phyloP scores from a whole-genome alignment of 176 grass and related monocot genomes.

The Stipa capillata region DNA sequence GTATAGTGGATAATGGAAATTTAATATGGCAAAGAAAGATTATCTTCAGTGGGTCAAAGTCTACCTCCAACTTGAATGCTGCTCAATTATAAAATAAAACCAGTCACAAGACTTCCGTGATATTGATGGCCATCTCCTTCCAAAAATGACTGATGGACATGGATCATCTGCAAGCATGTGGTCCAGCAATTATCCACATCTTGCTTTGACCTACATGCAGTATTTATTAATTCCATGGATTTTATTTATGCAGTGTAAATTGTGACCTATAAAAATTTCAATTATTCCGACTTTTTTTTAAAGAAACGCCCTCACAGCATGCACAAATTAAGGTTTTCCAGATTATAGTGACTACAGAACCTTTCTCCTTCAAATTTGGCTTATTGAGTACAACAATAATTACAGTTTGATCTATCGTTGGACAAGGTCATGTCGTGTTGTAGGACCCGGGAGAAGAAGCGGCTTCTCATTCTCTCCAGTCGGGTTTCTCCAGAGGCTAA shows the following conservation, averaged over 20 bases:
- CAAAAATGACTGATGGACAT: not conserved
- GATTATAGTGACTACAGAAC: not conserved
- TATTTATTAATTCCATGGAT: not conserved
- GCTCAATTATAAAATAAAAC: not conserved
- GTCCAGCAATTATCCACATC: not conserved
- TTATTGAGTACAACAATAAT: not conserved
- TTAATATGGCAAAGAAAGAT: too few species aligned
- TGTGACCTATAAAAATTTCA: too few species aligned
- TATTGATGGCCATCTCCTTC: not conserved
- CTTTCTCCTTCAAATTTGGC: not conserved
- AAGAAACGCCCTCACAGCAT: too few species aligned
- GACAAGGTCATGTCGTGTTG: not conserved
- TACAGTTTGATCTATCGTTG: too few species aligned
- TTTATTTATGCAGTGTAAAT: too few species aligned
- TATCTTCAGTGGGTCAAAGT: not conserved
- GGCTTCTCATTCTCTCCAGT: too few species aligned
- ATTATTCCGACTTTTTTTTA: too few species aligned
- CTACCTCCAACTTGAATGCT: not conserved
- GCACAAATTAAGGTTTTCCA: not conserved
- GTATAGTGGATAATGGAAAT: too few species aligned
- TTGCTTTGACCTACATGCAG: not conserved
- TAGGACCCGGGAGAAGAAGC: too few species aligned
- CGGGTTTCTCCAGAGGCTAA: too few species aligned
- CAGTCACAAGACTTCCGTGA: not conserved
- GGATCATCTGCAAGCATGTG: not conserved